These are phyloP conservation scores for Chalaropsis ovoidea DNA, from an alignment of 2,329 filamentous ascomycete genomes.

Conservation along the genomic window DNA sequence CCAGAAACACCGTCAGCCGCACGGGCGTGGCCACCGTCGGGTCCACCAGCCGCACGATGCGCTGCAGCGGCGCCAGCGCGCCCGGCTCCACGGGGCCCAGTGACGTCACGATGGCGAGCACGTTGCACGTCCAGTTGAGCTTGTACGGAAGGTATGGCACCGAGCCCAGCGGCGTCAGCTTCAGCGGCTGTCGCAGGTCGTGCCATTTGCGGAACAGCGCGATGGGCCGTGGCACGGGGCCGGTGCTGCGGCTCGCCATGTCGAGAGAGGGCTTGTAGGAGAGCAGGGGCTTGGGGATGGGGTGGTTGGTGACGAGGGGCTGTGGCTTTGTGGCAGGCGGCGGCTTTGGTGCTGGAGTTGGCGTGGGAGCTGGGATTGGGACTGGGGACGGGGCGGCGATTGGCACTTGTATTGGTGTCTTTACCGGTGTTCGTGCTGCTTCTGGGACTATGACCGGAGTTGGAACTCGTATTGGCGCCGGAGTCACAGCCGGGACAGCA, in stretches of 20 bases:
- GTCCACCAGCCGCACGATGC: conserved; percentile 43
- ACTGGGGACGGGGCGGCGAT: background rate
- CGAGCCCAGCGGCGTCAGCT: conserved; percentile 41
- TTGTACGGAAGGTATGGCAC: conserved; percentile 46
- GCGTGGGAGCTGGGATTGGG: background rate
- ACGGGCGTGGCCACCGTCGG: conserved; percentile 45
- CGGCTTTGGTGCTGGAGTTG: background rate
- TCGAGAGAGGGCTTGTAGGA: conserved; percentile 14
- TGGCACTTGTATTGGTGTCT: background rate
- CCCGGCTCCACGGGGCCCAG: conserved; percentile 42
- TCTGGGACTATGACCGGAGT: background rate
- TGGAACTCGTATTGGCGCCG: background rate
- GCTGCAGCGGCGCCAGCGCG: conserved; percentile 42
- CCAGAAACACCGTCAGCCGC: conserved; percentile 45
- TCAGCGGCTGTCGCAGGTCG: conserved; percentile 38
- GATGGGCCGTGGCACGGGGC: conserved; percentile 28
- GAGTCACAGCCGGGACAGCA: background rate
- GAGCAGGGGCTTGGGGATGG: conserved; percentile 16
- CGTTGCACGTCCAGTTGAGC: conserved; percentile 49
- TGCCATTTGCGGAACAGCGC: conserved; percentile 37
- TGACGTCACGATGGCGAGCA: conserved; percentile 42
- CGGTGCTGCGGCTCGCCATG: background rate
- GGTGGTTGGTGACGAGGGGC: conserved; percentile 32
- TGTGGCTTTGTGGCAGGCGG: background rate
- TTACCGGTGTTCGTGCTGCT: background rate